Percentiles rank a stretch among this genome's conserved stretches.
Conservation (phyloP, 2,329 filamentous ascomycete species). For the Exophiala viscosa region DNA sequence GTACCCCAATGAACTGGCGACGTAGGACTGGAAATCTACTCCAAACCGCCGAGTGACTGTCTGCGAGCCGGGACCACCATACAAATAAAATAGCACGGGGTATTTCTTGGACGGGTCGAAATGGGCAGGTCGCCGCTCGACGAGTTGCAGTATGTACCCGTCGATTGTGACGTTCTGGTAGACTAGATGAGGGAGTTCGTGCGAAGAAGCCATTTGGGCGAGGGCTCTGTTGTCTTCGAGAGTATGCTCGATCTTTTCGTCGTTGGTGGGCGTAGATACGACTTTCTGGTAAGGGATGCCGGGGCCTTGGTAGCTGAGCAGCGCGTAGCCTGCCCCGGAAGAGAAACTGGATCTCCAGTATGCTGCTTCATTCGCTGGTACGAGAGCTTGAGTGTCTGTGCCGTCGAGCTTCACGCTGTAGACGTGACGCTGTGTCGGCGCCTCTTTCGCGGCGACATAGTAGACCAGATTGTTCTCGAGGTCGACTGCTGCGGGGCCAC, state of each 20-base stretch:
- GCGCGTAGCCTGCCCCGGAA: conserved; percentile 70
- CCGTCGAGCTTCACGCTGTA: conserved; percentile 87
- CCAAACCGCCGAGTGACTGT: conserved; percentile 73
- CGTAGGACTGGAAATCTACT: conserved; percentile 86
- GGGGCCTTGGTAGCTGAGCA: conserved; percentile 82
- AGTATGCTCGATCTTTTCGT: conserved; percentile 60
- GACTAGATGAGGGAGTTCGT: conserved; percentile 76
- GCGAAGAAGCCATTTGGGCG: conserved; percentile 63
- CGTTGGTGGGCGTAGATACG: conserved; percentile 71
- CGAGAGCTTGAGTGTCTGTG: conserved; percentile 66
- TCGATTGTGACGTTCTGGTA: conserved; percentile 85
- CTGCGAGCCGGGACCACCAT: conserved; percentile 93
- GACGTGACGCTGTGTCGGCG: conserved; percentile 82
- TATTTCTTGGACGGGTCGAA: conserved; percentile 75
- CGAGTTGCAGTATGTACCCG: conserved; percentile 65
- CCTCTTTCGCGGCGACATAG: conserved; percentile 81
- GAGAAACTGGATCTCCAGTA: conserved; percentile 87
- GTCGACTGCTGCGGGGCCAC: conserved; percentile 80
- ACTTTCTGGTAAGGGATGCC: conserved; percentile 88
- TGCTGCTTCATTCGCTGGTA: conserved; percentile 67
- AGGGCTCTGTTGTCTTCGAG: conserved; percentile 77
- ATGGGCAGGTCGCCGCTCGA: conserved; percentile 86
- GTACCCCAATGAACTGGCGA: conserved; percentile 82
- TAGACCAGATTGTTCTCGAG: conserved; percentile 83
- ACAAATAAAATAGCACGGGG: conserved; percentile 90